A percentile compares a stretch with the other conserved stretches of the same genome.
These are phyloP conservation scores for Hansfordia pulvinata DNA, from an alignment of 2,329 filamentous ascomycete species.

Conservation along the genomic window DNA sequence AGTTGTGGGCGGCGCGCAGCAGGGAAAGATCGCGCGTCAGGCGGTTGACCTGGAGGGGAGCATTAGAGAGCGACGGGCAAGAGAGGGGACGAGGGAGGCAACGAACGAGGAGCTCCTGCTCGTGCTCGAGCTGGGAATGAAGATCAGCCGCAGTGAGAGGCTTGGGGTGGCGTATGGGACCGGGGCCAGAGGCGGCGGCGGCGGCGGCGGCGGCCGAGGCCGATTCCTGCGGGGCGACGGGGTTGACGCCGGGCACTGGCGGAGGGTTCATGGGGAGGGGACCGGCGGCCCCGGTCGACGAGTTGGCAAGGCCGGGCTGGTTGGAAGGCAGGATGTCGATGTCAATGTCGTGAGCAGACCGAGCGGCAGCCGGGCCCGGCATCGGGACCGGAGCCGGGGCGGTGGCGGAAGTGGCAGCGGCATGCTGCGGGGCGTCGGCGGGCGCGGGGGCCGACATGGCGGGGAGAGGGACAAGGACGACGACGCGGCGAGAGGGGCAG, in stretches of 20 bases:
- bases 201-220: constrained; percentile 8
- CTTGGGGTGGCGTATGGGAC: constrained; percentile 72
- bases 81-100: not conserved
- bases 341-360: too few relatives aligned
- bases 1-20: constrained; percentile 60
- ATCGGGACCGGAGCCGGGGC: constrained; percentile 29
- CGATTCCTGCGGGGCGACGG: not conserved
- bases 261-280: constrained; percentile 19
- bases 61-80: not conserved
- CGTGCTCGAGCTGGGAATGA: constrained; percentile 81
- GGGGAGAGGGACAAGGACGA: too few relatives aligned
- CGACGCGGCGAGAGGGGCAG: too few relatives aligned
- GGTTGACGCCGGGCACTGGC: constrained; percentile 15
- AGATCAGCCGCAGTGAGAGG: constrained; percentile 82
- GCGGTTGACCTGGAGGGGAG: constrained; percentile 60
- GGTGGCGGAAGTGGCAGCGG: constrained; percentile 18
- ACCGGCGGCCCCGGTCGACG: constrained; percentile 17
- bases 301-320: constrained; percentile 32
- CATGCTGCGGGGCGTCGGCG: constrained; percentile 6
- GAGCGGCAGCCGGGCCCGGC: too few relatives aligned
- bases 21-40: constrained; percentile 78
- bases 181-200: constrained; percentile 36
- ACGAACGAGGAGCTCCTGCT: constrained; percentile 83
- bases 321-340: constrained; percentile 43
- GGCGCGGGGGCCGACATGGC: too few relatives aligned